Base-by-base conservation (phyloP, 768 basidiomycete species). In the Dentipellis fragilis region DNA sequence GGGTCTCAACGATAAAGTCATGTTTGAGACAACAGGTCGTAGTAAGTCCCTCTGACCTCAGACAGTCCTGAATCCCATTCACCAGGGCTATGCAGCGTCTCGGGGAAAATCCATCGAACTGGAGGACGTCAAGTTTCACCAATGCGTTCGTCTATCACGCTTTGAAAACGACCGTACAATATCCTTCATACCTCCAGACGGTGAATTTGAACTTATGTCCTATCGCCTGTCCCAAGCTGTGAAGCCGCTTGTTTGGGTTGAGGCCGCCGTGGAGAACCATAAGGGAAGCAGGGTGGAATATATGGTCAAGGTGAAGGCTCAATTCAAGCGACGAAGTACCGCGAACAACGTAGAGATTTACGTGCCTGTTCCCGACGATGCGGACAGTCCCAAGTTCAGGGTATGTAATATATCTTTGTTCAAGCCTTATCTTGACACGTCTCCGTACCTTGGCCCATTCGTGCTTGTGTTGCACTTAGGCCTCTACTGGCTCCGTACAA, bases 71-170 rank as follows among this genome's bases (percentile, higher is more conserved):
- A 29, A 3, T 3, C 3, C 29, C 29, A 29, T 29, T 29, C 29
- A 29, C 6, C 6, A 3, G 29, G 29, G 11, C 34, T 47, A 40
- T 8, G 16, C 46, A 57, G 91, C 92, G 21, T 85, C 93, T 0
- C 83, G 95, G 11, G 95, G 95, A 11, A 99, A 98, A 71, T 87
- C 96, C 2, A 96, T 99, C 62, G 96, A 99, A 72, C 96, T 99
- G 89, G 96, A 99, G 69, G 96, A 98, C 65, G 92, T 97, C 74
- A 97, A 97, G 69, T 99, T 99, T 75, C 96, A 99, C 67, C 96
- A 99, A 77, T 99, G 96, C 65, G 96, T 98, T 10, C 91, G 96
- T 10, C 79, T 99, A 21, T 88, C 93, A 10, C 84, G 95, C 7
- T 99, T 99, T 66, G 96, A 99, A 67, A 97, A 96, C 69, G 95